A percentile compares a stretch with the other conserved stretches of the same genome.
These are phyloP conservation scores for Alectoria sarmentosa DNA, from an alignment of 495 filamentous ascomycete species.

Conservation along the genomic window DNA sequence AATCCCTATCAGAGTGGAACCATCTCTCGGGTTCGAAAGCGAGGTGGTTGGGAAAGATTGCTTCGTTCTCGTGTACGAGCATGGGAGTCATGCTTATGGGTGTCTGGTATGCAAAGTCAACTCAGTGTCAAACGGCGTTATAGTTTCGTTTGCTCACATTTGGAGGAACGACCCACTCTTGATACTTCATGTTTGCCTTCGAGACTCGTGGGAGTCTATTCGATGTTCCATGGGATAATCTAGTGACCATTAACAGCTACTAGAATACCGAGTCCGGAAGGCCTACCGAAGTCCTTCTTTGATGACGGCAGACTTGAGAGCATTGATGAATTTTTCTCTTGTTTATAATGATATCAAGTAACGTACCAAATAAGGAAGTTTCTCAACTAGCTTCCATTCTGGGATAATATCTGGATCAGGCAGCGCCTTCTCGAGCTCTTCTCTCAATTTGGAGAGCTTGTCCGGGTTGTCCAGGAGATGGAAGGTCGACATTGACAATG, in stretches of 20 bases:
- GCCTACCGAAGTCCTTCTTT: slow-evolving; percentile 28
- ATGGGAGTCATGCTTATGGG: slow-evolving; percentile 38
- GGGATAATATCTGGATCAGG: no score
- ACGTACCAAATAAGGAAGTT: slow-evolving; percentile 32
- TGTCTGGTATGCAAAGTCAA: no score
- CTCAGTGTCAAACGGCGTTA: no score
- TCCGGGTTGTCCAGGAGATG: no score
- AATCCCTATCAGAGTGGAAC: slow-evolving; percentile 30
- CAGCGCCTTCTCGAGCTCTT: no score
- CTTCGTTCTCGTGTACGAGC: slow-evolving; percentile 36
- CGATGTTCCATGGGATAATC: slow-evolving; percentile 18
- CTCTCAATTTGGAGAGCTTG: no score
- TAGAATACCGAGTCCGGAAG: no score
- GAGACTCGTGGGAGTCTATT: slow-evolving; percentile 24
- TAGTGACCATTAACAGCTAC: no score
- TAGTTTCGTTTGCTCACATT: slow-evolving; percentile 25
- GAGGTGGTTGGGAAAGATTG: slow-evolving; percentile 37
- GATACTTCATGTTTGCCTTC: background rate
- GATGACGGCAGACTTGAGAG: slow-evolving; percentile 26
- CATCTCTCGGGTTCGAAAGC: slow-evolving; percentile 42
- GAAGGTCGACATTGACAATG: no score
- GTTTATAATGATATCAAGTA: no score
- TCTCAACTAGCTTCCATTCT: slow-evolving; percentile 26
- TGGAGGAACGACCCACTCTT: slow-evolving; percentile 40
- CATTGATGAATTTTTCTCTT: no score